Base-by-base conservation (phyloP, 169 alveolate species). In the Cryptosporidium ubiquitum region DNA sequence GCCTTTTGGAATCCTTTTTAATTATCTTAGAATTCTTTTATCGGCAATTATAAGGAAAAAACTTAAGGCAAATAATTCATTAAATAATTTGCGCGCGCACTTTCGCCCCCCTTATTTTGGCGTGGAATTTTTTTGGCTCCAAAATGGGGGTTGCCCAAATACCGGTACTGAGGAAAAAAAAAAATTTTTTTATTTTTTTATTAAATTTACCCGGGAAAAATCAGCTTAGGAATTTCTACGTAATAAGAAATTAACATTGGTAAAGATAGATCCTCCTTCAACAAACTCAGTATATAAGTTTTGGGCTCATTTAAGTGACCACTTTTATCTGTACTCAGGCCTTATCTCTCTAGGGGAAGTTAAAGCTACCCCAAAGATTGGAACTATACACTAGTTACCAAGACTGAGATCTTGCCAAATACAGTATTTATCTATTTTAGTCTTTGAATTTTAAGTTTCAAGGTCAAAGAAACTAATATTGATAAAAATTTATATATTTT, bases 111-210 rank as follows among this genome's bases (percentile, higher is more conserved):
- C 66, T n/a, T 1, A 6, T 47, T 26, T 23, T 14, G n/a, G 51
- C 71, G 71, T 64, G 71, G 31, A 6, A 52, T 20, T 33, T 20
- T 64, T 64, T 64, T 64, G 71, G 71, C 71, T 64, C 71, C 71
- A 64, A 64, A 64, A 7, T 33, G 16, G n/a, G 29, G 20, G 20
- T 64, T 33, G 71, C 12, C 40, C 51, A 37, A 64, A 37, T 64
- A 20, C 71, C 71, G 71, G 71, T 64, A 64, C 71, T 64, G n/a
- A 2, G 9, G 66, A 20, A 52, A 23, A 42, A 42, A 42, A 55
- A 55, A 55, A 20, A 42, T 42, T n/a, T n/a, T n/a, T n/a, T n/a
- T n/a, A n/a, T n/a, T 26, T n/a, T 26, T 31, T 31, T 58, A 18
- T 18, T 26, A 58, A 58, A 58, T 64, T 64, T 64, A 26, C 42